Evolutionary conservation across 257 asterid species (phyloP).

Genomic region (Solanum pennellii): DNA sequence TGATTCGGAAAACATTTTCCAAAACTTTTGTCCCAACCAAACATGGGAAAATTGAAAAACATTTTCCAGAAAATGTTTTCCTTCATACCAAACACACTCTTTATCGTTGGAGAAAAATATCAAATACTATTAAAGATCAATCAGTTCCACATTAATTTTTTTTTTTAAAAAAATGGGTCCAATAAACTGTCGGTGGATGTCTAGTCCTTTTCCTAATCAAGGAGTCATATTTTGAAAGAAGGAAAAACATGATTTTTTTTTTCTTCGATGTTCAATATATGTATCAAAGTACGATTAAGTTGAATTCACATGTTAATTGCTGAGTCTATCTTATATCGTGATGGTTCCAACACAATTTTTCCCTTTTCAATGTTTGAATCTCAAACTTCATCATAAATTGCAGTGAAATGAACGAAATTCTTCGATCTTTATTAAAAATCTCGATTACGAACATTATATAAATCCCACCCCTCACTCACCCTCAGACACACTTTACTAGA

Average conservation of each 20-base stretch:
- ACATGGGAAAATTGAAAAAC: no score
- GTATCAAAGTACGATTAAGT: rapidly evolving
- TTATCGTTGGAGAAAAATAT: background rate
- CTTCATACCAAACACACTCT: no score
- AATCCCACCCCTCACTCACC: no score
- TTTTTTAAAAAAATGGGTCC: background rate
- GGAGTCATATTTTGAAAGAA: background rate
- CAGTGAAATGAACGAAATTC: no score
- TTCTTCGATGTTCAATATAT: rapidly evolving
- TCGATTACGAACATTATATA: no score
- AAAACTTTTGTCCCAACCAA: no score
- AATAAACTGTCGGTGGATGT: constrained; percentile 9
- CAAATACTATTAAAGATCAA: background rate
- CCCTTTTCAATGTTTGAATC: background rate
- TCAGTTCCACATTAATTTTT: background rate
- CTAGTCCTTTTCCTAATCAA: background rate
- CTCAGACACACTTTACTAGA: background rate
- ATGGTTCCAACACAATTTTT: background rate
- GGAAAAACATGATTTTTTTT: background rate
- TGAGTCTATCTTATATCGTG: background rate
- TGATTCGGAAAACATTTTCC: no score
- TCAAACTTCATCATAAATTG: no score
- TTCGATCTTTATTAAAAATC: rapidly evolving
- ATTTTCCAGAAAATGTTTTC: no score
- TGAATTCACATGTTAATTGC: background rate